Conservation (phyloP, 495 filamentous ascomycete species). For the Aeminium ludgeri region DNA sequence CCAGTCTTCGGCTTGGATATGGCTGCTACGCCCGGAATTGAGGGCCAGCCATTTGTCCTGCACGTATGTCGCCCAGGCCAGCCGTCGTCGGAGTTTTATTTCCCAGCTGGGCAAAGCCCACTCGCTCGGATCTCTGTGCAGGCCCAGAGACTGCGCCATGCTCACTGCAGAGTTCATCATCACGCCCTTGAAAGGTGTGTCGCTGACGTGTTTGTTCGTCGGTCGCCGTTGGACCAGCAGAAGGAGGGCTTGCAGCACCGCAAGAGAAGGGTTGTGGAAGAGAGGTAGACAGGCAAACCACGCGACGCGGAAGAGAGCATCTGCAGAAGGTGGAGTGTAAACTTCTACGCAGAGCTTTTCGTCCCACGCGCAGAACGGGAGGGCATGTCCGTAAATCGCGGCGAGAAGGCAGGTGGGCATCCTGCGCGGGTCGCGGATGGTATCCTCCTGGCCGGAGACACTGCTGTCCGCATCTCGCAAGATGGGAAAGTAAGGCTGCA, state of each 20-base stretch:
- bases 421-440: constrained; percentile 1
- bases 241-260: constrained; percentile 9
- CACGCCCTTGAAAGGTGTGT: constrained; percentile 12
- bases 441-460: background rate
- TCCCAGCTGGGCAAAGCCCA: constrained; percentile 40
- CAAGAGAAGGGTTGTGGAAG: constrained; percentile 12
- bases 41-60: constrained; percentile 45
- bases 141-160: constrained; percentile 41
- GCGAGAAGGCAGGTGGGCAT: constrained; percentile 11
- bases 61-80: constrained; percentile 44
- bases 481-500: constrained; percentile 16
- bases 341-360: constrained; percentile 16
- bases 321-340: constrained; percentile 12
- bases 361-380: constrained; percentile 15
- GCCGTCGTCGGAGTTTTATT: constrained; percentile 37
- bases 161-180: constrained; percentile 9
- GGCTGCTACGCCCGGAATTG: constrained; percentile 38
- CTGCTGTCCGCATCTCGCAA: constrained; percentile 6
- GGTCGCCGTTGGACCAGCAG: constrained; percentile 12
- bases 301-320: constrained; percentile 11
- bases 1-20: constrained; percentile 40
- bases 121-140: constrained; percentile 39
- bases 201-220: constrained; percentile 16
- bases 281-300: constrained; percentile 8
- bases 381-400: constrained; percentile 14